Base-by-base conservation (phyloP, 192 early-diverging fungal species). In the Pilobolus umbonatus region DNA sequence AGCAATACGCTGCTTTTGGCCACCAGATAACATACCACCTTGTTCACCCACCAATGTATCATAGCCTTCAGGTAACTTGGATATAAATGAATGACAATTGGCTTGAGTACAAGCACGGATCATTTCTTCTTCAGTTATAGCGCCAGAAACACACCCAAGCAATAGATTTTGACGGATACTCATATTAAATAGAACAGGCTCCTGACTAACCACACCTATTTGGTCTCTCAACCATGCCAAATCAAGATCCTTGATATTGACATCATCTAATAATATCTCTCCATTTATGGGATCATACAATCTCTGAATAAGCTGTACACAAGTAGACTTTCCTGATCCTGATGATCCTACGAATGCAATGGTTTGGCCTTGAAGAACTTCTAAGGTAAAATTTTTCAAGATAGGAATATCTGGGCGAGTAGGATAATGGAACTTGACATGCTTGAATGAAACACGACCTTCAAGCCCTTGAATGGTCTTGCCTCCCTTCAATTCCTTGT, bases 1-100 rank as follows among this genome's bases (percentile, higher is more conserved):
- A 54, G 93, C 92, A 65, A 96, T 92, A 60, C 95, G 87, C 80
- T 96, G 93, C 69, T 96, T 96, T 69, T 96, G 93, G 32, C 93
- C 93, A 48, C 92, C 93, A 49, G 86, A 89, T 15, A 96, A 62
- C 57, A 78, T 68, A 54, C 88, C 80, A 25, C 85, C 86, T 40
- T 77, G 68, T 64, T 93, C 91, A 65, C 95, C 95, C 30, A 95
- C 89, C 24, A 71, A 64, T 7, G 93, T 95, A 44, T 91, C 83
- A 65, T 91, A 93, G 15, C 82, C 83, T 24, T 90, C 68, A 5
- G 93, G 92, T 17, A 96, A 69, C 60, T 86, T 82, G 68, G 68
- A 64, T 56, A 97, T 92, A 62, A 97, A 97, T 34, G 88, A 83
- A 55, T 89, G 85, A 29, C 84, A 84, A 60, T 93, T 93, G 39